Evolutionary conservation across 768 basidiomycete genomes (phyloP), one percentile per base, ranked within the genome.

Genomic region (Lactarius sanguifluus): DNA sequence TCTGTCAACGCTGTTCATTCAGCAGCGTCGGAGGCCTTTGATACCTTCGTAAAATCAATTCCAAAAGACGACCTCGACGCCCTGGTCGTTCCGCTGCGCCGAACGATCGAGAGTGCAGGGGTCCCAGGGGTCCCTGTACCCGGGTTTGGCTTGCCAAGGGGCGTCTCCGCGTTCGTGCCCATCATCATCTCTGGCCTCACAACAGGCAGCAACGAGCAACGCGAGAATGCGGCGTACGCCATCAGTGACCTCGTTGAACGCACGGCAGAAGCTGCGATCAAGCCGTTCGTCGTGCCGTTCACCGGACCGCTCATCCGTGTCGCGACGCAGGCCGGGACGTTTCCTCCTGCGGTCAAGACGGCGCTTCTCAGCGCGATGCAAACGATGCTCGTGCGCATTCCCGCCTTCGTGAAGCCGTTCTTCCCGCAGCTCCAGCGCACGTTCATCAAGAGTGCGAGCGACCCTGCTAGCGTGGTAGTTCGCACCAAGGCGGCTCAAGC

Each of bases 401-500:
- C 96, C 0, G 80, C 82, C 4, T 92, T 96, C 71, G 94, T 98
- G 71, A 93, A 92, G 76, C 96, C 96, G 3, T 98, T 98, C 88
- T 98, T 98, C 84, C 97, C 96, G 2, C 97, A 98, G 72, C 79
- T 98, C 40, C 96, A 98, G 73, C 86, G 96, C 40, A 98, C 95
- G 0, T 98, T 98, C 73, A 91, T 97, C 75, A 98, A 98, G 79
- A 91, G 94, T 54, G 83, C 90, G 2, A 85, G 89, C 64, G 96
- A 98, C 75, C 76, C 89, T 9, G 82, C 89, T 2, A 93, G 91
- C 68, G 79, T 84, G 1, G 85, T 86, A 18, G 93, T 98, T 30
- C 86, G 96, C 60, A 87, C 81, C 66, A 86, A 86, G 61, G 95
- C 94, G 0, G 94, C 88, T 0, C 83, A 88, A 47, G 96, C 92